Percentiles rank a stretch among this genome's conserved stretches.
Evolutionary conservation across 2,329 filamentous ascomycete species (phyloP).

Genomic region (Colletotrichum zoysiae): DNA sequence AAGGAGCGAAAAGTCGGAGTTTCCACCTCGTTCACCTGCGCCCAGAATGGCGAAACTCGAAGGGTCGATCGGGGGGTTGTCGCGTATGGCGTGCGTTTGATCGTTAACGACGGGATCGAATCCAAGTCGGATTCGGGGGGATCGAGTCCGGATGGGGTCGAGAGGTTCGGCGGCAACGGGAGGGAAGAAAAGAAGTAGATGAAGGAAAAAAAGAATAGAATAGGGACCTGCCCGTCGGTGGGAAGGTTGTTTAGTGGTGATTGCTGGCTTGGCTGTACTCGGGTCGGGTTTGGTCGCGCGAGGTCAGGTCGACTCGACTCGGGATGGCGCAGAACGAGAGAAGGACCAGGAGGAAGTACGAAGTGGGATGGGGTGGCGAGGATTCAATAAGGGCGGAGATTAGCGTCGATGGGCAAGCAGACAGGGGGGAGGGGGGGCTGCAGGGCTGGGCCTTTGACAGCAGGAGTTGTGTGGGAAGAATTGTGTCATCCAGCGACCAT

Average conservation of each 20-base stretch:
- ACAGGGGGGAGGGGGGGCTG: constrained; percentile 1
- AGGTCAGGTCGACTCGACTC: constrained; percentile 41
- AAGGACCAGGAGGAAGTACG: constrained; percentile 27
- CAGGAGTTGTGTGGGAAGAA: constrained; percentile 37
- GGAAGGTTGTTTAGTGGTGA: constrained; percentile 42
- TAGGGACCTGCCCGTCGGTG: constrained; percentile 51
- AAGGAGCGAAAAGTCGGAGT: constrained; percentile 26
- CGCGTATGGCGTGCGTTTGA: constrained; percentile 30
- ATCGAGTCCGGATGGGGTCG: constrained; percentile 43
- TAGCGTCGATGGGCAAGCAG: constrained; percentile 40
- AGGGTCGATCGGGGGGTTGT: constrained; percentile 36
- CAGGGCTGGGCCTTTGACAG: constrained; percentile 38
- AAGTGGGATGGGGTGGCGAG: constrained; percentile 40
- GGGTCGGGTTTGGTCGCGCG: constrained; percentile 40
- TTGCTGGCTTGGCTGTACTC: constrained; percentile 38
- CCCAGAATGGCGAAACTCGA: constrained; percentile 4
- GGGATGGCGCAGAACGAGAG: constrained; percentile 40
- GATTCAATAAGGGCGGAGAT: constrained; percentile 41
- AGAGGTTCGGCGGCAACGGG: not conserved
- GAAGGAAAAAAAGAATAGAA: constrained; percentile 39
- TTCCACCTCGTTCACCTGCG: constrained; percentile 30
- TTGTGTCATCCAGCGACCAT: constrained; percentile 42
- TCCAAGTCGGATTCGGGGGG: constrained; percentile 42
- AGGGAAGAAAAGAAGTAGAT: constrained; percentile 31
- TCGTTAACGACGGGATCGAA: constrained; percentile 36